Evolutionary conservation across 2,329 filamentous ascomycete genomes (phyloP).

Genomic region (Calonectria montana): DNA sequence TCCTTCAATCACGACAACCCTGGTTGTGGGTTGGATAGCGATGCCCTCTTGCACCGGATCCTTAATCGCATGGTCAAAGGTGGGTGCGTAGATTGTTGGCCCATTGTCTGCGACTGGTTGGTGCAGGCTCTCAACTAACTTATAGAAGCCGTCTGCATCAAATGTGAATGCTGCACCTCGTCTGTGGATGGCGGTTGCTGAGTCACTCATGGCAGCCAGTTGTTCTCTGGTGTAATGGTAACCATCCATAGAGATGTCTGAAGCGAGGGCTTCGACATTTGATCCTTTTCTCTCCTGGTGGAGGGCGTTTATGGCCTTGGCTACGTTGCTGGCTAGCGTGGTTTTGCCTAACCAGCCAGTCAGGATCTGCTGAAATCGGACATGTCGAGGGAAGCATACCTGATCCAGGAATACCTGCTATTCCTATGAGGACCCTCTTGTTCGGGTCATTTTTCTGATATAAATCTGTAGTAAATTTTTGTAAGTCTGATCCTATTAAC

Average conservation of each 20-base stretch:
- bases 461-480: background rate
- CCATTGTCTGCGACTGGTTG: background rate
- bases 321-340: background rate
- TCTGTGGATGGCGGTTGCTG: background rate
- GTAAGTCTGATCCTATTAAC: background rate
- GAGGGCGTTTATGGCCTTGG: background rate
- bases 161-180: slow-evolving; percentile 11
- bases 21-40: background rate
- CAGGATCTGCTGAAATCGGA: background rate
- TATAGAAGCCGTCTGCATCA: background rate
- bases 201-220: background rate
- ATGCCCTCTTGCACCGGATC: background rate
- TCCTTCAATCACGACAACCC: background rate
- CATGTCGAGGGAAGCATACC: background rate
- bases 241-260: slow-evolving; percentile 7
- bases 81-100: background rate
- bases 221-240: background rate
- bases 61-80: background rate
- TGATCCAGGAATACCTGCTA: slow-evolving; percentile 3
- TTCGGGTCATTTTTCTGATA: background rate
- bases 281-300: background rate
- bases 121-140: background rate
- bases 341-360: background rate
- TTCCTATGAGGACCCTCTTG: background rate
- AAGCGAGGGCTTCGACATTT: background rate